Evolutionary conservation across 768 basidiomycete species (phyloP).

Genomic region (Lentinula raphanica): DNA sequence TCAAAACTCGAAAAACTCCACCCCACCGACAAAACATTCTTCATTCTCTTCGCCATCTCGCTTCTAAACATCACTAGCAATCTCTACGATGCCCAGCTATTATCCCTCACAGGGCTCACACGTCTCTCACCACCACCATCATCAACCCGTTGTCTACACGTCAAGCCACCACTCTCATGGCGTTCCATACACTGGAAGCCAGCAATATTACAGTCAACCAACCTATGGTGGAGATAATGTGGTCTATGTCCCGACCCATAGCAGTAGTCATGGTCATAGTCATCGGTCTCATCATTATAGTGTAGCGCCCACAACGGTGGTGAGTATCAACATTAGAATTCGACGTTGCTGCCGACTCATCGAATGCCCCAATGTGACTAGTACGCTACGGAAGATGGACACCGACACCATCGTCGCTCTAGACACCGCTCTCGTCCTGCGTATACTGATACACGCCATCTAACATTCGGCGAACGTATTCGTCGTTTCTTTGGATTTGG

Average conservation of each 20-base stretch:
- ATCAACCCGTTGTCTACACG: constrained; percentile 9
- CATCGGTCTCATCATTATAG: constrained; percentile 5
- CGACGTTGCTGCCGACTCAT: background rate
- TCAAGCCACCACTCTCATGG: constrained; percentile 9
- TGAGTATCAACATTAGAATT: background rate
- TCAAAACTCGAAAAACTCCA: background rate
- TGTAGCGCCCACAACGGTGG: background rate
- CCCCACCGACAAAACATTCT: background rate
- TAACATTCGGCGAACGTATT: constrained; percentile 40
- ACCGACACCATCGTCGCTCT: constrained; percentile 7
- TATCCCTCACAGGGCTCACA: constrained; percentile 17
- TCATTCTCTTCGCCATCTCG: background rate
- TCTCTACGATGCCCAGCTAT: constrained; percentile 12
- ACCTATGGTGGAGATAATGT: constrained; percentile 15
- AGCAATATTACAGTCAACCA: constrained; percentile 20
- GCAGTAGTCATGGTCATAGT: constrained; percentile 12
- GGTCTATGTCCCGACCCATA: constrained; percentile 16
- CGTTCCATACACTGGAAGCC: constrained; percentile 7
- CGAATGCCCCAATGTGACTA: background rate
- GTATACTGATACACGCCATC: constrained; percentile 14
- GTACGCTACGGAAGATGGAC: background rate
- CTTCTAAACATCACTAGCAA: background rate
- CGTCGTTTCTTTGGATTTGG: constrained; percentile 52
- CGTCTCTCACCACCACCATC: constrained; percentile 8
- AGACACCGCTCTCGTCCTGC: constrained; percentile 7